These are phyloP conservation scores for Fusarium hostae DNA, from an alignment of 2,329 filamentous ascomycete genomes.

Conservation along the genomic window DNA sequence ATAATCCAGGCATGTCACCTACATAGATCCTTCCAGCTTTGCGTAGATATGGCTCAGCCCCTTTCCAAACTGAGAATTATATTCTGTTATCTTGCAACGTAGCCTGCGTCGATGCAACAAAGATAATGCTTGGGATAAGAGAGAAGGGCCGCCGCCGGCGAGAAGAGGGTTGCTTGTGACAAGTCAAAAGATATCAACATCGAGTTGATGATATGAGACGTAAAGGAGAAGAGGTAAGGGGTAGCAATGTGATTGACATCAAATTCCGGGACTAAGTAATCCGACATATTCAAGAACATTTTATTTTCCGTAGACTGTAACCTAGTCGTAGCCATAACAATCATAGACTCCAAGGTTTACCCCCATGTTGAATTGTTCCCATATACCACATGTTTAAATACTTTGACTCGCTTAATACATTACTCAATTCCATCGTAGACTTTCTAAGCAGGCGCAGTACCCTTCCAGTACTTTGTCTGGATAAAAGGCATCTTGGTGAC, in stretches of 20 bases:
- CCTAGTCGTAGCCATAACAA: constrained; percentile 3
- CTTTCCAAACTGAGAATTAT: neutral
- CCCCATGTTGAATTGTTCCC: constrained; percentile 33
- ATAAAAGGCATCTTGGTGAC: constrained; percentile 93
- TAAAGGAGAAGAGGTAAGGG: neutral
- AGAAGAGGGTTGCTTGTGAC: neutral
- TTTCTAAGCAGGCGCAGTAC: constrained; percentile 24
- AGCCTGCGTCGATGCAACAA: neutral
- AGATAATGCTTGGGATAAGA: neutral
- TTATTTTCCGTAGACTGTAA: constrained; percentile 11
- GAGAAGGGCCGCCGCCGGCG: neutral
- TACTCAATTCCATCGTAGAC: neutral
- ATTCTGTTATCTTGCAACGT: neutral
- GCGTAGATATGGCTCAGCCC: neutral
- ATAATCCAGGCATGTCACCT: neutral
- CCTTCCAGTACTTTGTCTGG: constrained; percentile 75
- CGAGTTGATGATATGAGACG: neutral
- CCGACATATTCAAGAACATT: constrained; percentile 6
- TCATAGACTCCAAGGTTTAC: constrained; percentile 19
- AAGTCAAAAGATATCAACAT: neutral
- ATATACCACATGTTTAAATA: constrained; percentile 22
- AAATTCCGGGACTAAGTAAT: too few species aligned
- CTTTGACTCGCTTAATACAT: constrained; percentile 24
- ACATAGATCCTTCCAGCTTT: neutral
- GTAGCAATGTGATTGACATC: neutral